Evolutionary conservation across 2,329 filamentous ascomycete genomes (phyloP).

Genomic region (Fusarium tjaetaba): DNA sequence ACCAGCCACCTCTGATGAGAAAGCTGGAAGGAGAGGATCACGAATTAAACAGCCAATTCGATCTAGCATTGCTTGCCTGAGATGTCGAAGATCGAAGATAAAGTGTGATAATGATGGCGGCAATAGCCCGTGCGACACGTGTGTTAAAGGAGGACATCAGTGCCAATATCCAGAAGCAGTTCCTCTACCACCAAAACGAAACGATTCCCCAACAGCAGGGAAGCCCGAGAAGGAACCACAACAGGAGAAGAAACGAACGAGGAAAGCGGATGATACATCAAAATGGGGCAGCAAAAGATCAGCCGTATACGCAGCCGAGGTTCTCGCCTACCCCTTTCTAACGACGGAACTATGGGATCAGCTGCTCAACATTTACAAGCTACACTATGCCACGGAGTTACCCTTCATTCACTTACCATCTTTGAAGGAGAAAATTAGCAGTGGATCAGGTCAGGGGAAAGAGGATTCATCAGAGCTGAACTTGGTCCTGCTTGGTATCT

Average conservation of each 20-base stretch:
- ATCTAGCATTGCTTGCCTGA: slow-evolving; percentile 81
- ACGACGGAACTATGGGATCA: slow-evolving; percentile 74
- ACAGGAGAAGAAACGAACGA: slow-evolving; percentile 5
- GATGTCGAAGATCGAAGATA: slow-evolving; percentile 83
- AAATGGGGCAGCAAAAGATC: neutral
- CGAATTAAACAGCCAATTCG: slow-evolving; percentile 66
- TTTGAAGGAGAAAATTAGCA: slow-evolving; percentile 1
- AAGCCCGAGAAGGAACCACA: slow-evolving; percentile 1
- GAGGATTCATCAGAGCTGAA: neutral
- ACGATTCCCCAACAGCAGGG: slow-evolving; percentile 41
- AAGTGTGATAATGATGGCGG: slow-evolving; percentile 85
- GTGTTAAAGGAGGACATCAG: slow-evolving; percentile 75
- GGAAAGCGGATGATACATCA: neutral
- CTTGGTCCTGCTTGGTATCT: slow-evolving; percentile 11
- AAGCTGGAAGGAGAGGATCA: slow-evolving; percentile 22
- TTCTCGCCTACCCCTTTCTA: slow-evolving; percentile 69
- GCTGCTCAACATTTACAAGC: slow-evolving; percentile 74
- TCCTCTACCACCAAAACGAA: slow-evolving; percentile 53
- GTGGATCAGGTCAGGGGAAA: neutral
- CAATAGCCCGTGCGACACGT: slow-evolving; percentile 77
- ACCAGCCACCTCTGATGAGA: slow-evolving; percentile 11
- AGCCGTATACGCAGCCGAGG: slow-evolving; percentile 61
- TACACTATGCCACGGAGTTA: slow-evolving; percentile 77
- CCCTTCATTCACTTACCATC: slow-evolving; percentile 71
- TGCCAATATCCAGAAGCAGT: slow-evolving; percentile 73